Conservation (phyloP, 441 rosid species). For the Euphorbia corollata region DNA sequence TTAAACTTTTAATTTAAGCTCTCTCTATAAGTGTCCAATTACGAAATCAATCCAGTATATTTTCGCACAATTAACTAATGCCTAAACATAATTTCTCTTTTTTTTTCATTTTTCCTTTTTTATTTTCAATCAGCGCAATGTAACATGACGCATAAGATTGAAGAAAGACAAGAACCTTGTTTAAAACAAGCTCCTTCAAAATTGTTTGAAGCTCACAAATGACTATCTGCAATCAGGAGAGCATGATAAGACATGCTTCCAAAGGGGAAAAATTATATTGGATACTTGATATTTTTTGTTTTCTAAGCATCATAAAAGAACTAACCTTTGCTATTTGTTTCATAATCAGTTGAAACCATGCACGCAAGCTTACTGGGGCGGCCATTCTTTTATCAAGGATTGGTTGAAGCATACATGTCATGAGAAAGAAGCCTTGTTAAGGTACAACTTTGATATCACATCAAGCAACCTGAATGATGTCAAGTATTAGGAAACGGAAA, state of each 20-base stretch:
- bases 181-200: slow-evolving; percentile 60
- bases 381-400: slow-evolving; percentile 91
- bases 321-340: slow-evolving; percentile 84
- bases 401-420: slow-evolving; percentile 73
- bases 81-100: too few species aligned
- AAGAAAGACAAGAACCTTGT: slow-evolving; percentile 48
- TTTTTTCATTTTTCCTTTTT: too few species aligned
- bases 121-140: background rate
- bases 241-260: slow-evolving; percentile 16
- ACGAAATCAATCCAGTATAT: background rate
- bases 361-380: slow-evolving; percentile 74
- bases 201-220: slow-evolving; percentile 60
- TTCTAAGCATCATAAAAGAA: slow-evolving; percentile 15
- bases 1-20: background rate
- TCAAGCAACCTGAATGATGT: slow-evolving; percentile 57
- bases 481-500: slow-evolving; percentile 9
- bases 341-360: slow-evolving; percentile 69
- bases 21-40: background rate
- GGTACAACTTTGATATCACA: slow-evolving; percentile 59
- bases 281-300: background rate
- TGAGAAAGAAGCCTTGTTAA: slow-evolving; percentile 59
- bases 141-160: background rate
- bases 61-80: too few species aligned
- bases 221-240: slow-evolving; percentile 44
- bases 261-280: slow-evolving; percentile 1